Evolutionary conservation across 176 grass and related monocot genomes (phyloP), one percentile per base, ranked within the genome.

Genomic region (Cocos nucifera): DNA sequence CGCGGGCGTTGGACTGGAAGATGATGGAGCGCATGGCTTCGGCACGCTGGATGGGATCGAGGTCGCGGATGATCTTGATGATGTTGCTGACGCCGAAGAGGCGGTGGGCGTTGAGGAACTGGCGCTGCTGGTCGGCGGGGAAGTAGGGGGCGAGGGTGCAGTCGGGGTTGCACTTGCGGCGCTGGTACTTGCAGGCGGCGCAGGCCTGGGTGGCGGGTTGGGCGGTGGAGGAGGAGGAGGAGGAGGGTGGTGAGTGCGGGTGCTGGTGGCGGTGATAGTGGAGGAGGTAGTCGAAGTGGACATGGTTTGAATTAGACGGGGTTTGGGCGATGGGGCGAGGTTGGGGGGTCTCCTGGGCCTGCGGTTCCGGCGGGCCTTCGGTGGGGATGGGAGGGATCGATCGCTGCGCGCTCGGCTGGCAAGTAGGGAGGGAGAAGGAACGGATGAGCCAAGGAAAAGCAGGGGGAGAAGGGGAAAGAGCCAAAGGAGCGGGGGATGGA

Each of bases 31-130:
- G 15, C 75, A 90, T 90, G 68, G 82, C 79, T 15, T 82, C 75
- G 1, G 22, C 18, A 20, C 65, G 57, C 60, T 62, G 64, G 7
- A 53, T 26, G 22, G 79, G 64, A 0, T 50, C 52, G 12, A 81
- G 28, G 1, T 25, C 3, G 2, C 5, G 10, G n/a, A 86, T 77
- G 39, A 67, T 86, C 44, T 58, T 73, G 4, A 55, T 52, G 64
- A 90, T 77, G 24, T 90, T 85, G 15, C 76, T 69, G 60, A 90
- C 79, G 22, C 87, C 82, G 65, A 90, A 90, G n/a, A 90, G 73
- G 22, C 64, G 69, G 64, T 82, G 82, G 19, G 79, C 82, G 49
- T 79, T 70, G 29, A 82, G 61, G 68, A 90, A 90, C 28, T 54
- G 64, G 14, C 65, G 56, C 75, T 82, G 82, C 75, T 90, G 59